Base-by-base conservation (phyloP, 2,329 filamentous ascomycete genomes). In the Beauveria bassiana region DNA sequence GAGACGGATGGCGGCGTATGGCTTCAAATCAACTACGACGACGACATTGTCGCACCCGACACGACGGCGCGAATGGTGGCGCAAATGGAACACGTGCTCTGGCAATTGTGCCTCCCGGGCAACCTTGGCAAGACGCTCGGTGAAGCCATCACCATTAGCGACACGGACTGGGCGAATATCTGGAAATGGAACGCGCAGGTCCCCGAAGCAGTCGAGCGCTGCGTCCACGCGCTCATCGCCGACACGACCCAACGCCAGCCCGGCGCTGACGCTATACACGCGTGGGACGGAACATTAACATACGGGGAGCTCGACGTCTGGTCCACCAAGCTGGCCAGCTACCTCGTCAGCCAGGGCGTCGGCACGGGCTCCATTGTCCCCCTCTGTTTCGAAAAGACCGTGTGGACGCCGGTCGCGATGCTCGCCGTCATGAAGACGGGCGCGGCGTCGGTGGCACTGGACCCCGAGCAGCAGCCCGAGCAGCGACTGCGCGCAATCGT, bases 251-350 rank as follows among this genome's bases (percentile, higher is more conserved):
- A 56, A 14, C 67, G 65, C 46, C 66, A 69, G 3, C 75, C 77
- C 0, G 62, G 64, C 9, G 67, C 70, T 5, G 65, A 67, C 8
- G 77, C 78, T n/a, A 70, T 79, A 38, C 69, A 73, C 51, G 75
- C 77, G 1, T 79, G 76, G 76, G 77, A 79, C 61, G 77, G 77
- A 9, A 63, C 67, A 43, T 71, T 78, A 58, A 76, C 75, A 8
- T 79, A 78, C 63, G 58, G 66, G 45, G 70, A 79, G 47, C 68
- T 79, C 1, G 66, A 69, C 46, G 24, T 49, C 2, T 47, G 63
- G 7, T 63, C 65, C 3, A 51, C 40, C 40, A 51, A 26, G 9
- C 56, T 68, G 14, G 66, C 65, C 16, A 45, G 20, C 5, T 61
- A 63, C 20, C 61, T 68, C 16, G 28, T 50, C 1, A 45, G 14